A percentile compares a stretch with the other conserved stretches of the same genome.
phyloP scores from a whole-genome alignment of 2,329 filamentous ascomycete genomes.

The Fusarium pseudocircinatum region DNA sequence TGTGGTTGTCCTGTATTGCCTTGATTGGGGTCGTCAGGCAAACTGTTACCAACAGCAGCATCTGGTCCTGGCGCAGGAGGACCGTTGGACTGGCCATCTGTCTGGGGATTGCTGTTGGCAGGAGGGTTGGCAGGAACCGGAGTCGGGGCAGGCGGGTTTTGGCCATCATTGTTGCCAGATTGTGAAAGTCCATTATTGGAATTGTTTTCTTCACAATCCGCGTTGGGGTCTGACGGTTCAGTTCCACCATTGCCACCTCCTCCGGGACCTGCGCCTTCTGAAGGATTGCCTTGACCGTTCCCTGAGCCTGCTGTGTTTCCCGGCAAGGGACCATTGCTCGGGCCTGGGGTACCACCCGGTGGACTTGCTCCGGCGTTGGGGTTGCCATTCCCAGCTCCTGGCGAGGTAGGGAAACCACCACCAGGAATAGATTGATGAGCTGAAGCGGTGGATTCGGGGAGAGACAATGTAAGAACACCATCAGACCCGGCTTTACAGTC shows the following conservation, averaged over 20 bases:
- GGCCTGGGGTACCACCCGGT: not conserved
- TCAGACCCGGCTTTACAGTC: slow-evolving; percentile 46
- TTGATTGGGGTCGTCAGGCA: not conserved
- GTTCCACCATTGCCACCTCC: not conserved
- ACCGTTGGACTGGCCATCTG: not conserved
- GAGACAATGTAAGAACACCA: slow-evolving; percentile 46
- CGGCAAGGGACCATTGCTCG: not conserved
- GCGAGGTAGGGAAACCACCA: not conserved
- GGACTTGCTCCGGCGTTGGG: not conserved
- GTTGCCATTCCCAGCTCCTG: not conserved
- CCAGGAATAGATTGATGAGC: not conserved
- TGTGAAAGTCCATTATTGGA: not conserved
- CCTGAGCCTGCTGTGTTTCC: not conserved
- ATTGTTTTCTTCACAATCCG: not conserved
- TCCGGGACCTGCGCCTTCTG: not conserved
- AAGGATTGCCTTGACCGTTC: not conserved
- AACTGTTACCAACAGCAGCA: not conserved
- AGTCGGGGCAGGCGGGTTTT: not conserved
- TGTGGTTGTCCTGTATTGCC: not conserved
- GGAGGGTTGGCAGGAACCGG: not conserved
- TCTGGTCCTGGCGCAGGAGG: not conserved
- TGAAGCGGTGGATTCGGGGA: slow-evolving; percentile 28
- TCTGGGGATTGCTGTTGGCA: not conserved
- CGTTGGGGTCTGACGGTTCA: not conserved
- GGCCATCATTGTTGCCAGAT: not conserved